Evolutionary conservation across 495 filamentous ascomycete genomes (phyloP).

Genomic region (Monascus purpureus): DNA sequence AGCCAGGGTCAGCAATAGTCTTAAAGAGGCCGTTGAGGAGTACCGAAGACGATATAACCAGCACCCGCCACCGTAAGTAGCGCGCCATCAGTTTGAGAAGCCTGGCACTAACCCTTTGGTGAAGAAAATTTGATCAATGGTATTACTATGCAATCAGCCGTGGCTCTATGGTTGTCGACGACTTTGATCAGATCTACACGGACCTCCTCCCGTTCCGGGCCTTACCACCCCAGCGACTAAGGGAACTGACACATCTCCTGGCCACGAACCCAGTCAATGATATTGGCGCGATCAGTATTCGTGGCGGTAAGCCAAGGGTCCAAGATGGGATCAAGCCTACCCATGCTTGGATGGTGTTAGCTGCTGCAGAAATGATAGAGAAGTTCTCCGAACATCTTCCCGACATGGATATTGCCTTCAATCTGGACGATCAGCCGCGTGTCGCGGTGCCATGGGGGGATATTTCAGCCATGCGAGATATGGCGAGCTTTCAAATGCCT

Average conservation of each 20-base stretch:
- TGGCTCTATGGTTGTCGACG: slow-evolving; percentile 55
- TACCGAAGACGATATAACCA: slow-evolving; percentile 33
- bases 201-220: slow-evolving; percentile 65
- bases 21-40: slow-evolving; percentile 25
- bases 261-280: slow-evolving; percentile 36
- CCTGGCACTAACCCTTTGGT: slow-evolving; percentile 4
- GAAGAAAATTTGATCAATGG: slow-evolving; percentile 44
- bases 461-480: slow-evolving; percentile 21
- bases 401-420: slow-evolving; percentile 71
- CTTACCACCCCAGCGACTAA: slow-evolving; percentile 44
- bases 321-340: slow-evolving; percentile 35
- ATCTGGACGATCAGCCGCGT: slow-evolving; percentile 64
- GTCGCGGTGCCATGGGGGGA: slow-evolving; percentile 58
- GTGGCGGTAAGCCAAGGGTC: slow-evolving; percentile 27
- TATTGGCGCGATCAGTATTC: slow-evolving; percentile 32
- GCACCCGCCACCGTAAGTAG: slow-evolving; percentile 32
- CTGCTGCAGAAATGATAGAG: slow-evolving; percentile 49
- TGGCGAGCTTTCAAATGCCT: slow-evolving; percentile 15
- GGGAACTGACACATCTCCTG: slow-evolving; percentile 28
- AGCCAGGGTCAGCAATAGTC: slow-evolving; percentile 20
- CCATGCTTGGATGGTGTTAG: slow-evolving; percentile 42
- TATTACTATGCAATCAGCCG: slow-evolving; percentile 52
- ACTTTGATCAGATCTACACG: slow-evolving; percentile 58
- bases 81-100: background rate
- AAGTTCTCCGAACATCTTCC: slow-evolving; percentile 57